Base-by-base conservation (phyloP, 225 moss, liverwort and hornwort genomes). In the Physcomitrium patens region DNA sequence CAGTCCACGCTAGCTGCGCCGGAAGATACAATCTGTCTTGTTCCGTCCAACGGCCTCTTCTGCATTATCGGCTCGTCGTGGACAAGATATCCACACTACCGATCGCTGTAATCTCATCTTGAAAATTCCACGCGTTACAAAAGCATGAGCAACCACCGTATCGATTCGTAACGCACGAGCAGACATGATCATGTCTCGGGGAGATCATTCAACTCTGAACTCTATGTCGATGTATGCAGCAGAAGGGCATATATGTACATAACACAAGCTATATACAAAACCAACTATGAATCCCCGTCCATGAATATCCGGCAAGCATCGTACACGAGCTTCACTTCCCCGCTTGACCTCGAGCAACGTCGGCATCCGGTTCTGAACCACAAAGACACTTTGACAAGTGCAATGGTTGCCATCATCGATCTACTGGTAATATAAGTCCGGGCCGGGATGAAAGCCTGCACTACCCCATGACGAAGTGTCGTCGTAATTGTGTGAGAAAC, bases 401-500 rank as follows among this genome's bases (percentile, higher is more conserved):
- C 12, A 23, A n/a, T 70, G 52, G 22, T 52, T 52, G 63, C 53
- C 22, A 53, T 64, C 53, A 24, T 53, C 43, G 12, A 26, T 69
- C 70, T 70, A 70, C 70, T 58, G 26, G 45, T 74, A 67, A 12
- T 74, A 76, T 4, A 76, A 16, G 11, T 58, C 76, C 10, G 52
- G 37, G 23, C 56, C 62, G 37, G 64, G 23, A 1, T 57, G 60
- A 67, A 72, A 22, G 60, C 14, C 43, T 2, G 51, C 1, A 6
- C 54, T 74, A 7, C 49, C 68, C 79, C 79, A 79, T 9, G 79
- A 79, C 0, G 79, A 63, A 28, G 73, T 60, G 45, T 79, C 79
- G 65, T 78, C 78, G 45, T 68, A 67, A 10, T 46, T 53, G 37
- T 74, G 79, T 5, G 61, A 68, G 31, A 61, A 79, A 42, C n/a